These are phyloP conservation scores for Pseudomassariella vexata DNA, from an alignment of 2,329 filamentous ascomycete species.

Conservation along the genomic window DNA sequence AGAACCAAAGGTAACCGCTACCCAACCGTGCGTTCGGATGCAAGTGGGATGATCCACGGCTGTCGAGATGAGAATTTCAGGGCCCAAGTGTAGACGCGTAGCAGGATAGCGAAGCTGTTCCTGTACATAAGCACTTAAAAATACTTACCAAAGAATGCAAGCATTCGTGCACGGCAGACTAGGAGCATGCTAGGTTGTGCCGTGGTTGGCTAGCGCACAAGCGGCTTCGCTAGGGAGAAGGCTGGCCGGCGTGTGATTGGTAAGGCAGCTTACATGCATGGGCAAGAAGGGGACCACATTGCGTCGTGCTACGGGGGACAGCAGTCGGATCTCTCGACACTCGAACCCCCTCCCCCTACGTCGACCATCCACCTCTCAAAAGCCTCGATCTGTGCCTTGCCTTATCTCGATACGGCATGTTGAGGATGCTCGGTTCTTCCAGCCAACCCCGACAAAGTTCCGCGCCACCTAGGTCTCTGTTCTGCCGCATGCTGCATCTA, in stretches of 20 bases:
- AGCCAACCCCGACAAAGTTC: conserved; percentile 4
- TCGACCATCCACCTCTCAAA: conserved; percentile 4
- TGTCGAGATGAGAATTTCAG: neutral
- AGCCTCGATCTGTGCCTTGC: conserved; percentile 5
- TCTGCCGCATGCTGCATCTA: neutral
- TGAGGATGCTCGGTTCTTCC: conserved; percentile 8
- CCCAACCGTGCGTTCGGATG: too few relatives aligned
- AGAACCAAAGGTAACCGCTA: too few relatives aligned
- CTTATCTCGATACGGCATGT: conserved; percentile 20
- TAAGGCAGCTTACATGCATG: conserved; percentile 14
- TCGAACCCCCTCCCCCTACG: conserved; percentile 3
- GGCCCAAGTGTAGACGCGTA: too few relatives aligned
- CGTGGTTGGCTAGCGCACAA: conserved; percentile 9
- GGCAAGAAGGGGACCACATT: conserved; percentile 15
- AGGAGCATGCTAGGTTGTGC: conserved; percentile 3
- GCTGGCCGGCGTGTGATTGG: conserved; percentile 15
- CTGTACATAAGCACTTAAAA: conserved; percentile 11
- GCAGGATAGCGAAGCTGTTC: conserved; percentile 1
- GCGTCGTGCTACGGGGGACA: conserved; percentile 20
- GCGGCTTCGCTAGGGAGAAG: conserved; percentile 11
- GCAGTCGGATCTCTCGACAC: conserved; percentile 17
- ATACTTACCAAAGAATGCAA: conserved; percentile 7
- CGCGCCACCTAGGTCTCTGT: too few relatives aligned
- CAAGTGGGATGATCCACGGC: too few relatives aligned
- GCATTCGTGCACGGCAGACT: conserved; percentile 4